These are phyloP conservation scores for Sechiopsis laciniata DNA, from an alignment of 306 rosid species.

Conservation along the genomic window DNA sequence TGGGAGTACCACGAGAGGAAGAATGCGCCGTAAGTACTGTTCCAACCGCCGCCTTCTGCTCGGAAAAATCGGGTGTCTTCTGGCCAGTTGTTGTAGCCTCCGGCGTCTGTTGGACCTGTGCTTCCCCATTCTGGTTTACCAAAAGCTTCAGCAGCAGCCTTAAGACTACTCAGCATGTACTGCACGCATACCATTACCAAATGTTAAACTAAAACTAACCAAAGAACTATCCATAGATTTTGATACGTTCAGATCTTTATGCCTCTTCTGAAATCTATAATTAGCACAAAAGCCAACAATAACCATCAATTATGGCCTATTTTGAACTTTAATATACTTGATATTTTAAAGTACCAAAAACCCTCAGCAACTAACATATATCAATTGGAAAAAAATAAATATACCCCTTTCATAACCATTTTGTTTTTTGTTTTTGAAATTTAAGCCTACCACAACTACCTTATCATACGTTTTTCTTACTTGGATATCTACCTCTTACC, in stretches of 20 bases:
- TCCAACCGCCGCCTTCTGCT: slow-evolving; percentile 90
- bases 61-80: slow-evolving; percentile 82
- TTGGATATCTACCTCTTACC: too few species aligned
- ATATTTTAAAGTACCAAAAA: background rate
- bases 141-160: slow-evolving; percentile 70
- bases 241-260: too few species aligned
- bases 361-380: background rate
- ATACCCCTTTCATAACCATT: too few species aligned
- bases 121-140: slow-evolving; percentile 84
- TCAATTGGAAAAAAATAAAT: background rate
- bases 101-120: slow-evolving; percentile 98
- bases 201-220: background rate
- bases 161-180: slow-evolving; percentile 74
- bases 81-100: slow-evolving; percentile 89
- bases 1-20: slow-evolving; percentile 91
- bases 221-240: background rate
- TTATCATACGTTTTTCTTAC: too few species aligned
- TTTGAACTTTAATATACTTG: background rate
- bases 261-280: too few species aligned
- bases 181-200: slow-evolving; percentile 30
- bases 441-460: too few species aligned
- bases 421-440: too few species aligned
- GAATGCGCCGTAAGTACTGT: slow-evolving; percentile 59
- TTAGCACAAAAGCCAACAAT: too few species aligned
- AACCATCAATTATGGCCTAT: too few species aligned